These are phyloP conservation scores for Fusarium armeniacum DNA, from an alignment of 2,329 filamentous ascomycete species.

Conservation along the genomic window DNA sequence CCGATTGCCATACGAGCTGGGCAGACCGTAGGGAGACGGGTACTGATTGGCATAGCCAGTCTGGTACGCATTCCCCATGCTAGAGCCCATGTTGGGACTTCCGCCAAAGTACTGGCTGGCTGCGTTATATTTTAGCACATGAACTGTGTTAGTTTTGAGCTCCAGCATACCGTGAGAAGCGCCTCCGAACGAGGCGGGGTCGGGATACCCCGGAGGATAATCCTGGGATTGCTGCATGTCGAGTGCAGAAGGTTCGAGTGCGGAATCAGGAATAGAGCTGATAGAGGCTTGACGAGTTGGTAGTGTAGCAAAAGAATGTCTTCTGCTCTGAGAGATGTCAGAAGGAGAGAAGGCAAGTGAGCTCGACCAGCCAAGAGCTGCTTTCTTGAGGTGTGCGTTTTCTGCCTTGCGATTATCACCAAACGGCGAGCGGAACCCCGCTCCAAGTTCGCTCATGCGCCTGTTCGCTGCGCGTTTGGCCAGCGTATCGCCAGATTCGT, in stretches of 20 bases:
- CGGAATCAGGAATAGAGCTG: constrained; percentile 69
- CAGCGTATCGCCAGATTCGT: constrained; percentile 64
- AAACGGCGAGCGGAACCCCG: constrained; percentile 62
- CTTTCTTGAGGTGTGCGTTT: constrained; percentile 71
- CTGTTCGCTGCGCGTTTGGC: constrained; percentile 63
- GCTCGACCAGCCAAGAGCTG: constrained; percentile 73
- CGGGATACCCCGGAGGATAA: constrained; percentile 58
- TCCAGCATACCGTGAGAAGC: constrained; percentile 58
- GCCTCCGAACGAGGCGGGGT: constrained; percentile 56
- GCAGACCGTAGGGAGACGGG: constrained; percentile 62
- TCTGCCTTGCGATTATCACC: constrained; percentile 75
- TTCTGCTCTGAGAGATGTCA: constrained; percentile 79
- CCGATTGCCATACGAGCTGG: constrained; percentile 62
- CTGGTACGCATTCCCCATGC: constrained; percentile 47
- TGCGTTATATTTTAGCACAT: constrained; percentile 19
- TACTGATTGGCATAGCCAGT: constrained; percentile 58
- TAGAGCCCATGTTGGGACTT: constrained; percentile 45
- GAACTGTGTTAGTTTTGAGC: background rate
- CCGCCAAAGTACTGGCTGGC: constrained; percentile 49
- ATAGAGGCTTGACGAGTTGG: constrained; percentile 75
- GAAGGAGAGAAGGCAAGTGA: constrained; percentile 75
- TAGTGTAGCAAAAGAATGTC: constrained; percentile 83
- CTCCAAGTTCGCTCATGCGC: constrained; percentile 71
- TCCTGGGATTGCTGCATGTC: constrained; percentile 62
- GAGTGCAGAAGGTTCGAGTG: constrained; percentile 61